phyloP scores from a whole-genome alignment of 371 early-diverging fungal species.

The Apophysomyces elegans region DNA sequence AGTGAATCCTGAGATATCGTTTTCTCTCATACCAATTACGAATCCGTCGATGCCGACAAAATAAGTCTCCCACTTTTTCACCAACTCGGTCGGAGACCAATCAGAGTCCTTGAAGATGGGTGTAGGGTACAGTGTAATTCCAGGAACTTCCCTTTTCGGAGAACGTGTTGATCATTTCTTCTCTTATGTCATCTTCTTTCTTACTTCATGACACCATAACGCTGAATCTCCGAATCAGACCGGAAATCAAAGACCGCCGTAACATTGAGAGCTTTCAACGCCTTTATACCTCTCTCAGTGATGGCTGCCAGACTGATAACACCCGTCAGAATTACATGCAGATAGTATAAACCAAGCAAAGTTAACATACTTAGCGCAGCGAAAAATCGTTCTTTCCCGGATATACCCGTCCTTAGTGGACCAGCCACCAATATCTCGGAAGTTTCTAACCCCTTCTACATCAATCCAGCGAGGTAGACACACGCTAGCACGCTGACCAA shows the following conservation, averaged over 20 bases:
- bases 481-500: slow-evolving; percentile 35
- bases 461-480: slow-evolving; percentile 48
- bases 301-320: slow-evolving; percentile 82
- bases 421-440: slow-evolving; percentile 67
- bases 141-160: slow-evolving; percentile 10
- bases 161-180: no score
- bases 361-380: slow-evolving; percentile 31
- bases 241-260: slow-evolving; percentile 61
- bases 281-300: slow-evolving; percentile 52
- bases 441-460: slow-evolving; percentile 67
- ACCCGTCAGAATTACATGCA: neutral
- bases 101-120: slow-evolving; percentile 46
- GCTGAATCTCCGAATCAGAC: slow-evolving; percentile 56
- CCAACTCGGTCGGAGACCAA: slow-evolving; percentile 47
- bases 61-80: slow-evolving; percentile 40
- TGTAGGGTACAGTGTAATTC: slow-evolving; percentile 25
- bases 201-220: slow-evolving; percentile 51
- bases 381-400: slow-evolving; percentile 46
- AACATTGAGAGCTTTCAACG: slow-evolving; percentile 51
- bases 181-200: neutral
- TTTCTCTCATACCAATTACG: slow-evolving; percentile 25
- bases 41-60: slow-evolving; percentile 44
- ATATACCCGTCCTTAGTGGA: slow-evolving; percentile 50
- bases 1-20: neutral
- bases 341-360: slow-evolving; percentile 7